A percentile compares a stretch with the other conserved stretches of the same genome.
Evolutionary conservation across 148 eudicot species (phyloP).

Genomic region (Mesembryanthemum crystallinum): DNA sequence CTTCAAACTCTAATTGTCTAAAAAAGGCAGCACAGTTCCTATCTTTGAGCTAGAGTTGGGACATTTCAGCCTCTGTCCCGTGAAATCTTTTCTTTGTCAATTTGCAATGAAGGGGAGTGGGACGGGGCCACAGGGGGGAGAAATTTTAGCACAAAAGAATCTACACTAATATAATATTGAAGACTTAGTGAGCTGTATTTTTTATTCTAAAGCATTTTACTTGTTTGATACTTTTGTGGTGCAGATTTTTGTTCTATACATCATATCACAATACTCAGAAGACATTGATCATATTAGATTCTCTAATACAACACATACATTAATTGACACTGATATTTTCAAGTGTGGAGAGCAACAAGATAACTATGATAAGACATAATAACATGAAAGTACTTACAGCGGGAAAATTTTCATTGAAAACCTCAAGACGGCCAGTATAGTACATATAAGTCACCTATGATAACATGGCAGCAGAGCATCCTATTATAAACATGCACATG

Average conservation of each 20-base stretch:
- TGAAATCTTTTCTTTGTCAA: too few species aligned
- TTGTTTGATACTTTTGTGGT: not conserved
- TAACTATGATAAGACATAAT: not conserved
- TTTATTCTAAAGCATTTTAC: not conserved
- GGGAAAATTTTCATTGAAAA: conserved; percentile 89
- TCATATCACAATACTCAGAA: not conserved
- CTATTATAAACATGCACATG: not conserved
- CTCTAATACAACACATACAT: not conserved
- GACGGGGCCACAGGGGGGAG: too few species aligned
- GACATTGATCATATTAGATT: not conserved
- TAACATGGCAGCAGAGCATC: conserved; percentile 14
- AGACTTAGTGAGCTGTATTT: not conserved
- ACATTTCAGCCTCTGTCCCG: too few species aligned
- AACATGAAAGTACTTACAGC: conserved; percentile 64
- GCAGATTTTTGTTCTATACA: not conserved
- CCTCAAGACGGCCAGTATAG: conserved; percentile 96
- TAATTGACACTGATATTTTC: not conserved
- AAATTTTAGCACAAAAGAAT: too few species aligned
- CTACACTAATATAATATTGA: too few species aligned
- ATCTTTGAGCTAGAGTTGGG: too few species aligned
- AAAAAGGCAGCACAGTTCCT: too few species aligned
- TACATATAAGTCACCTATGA: conserved; percentile 93
- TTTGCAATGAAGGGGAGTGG: too few species aligned
- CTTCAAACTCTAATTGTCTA: too few species aligned
- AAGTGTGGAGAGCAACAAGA: not conserved